These are phyloP conservation scores for Tulasnella sp. DNA, from an alignment of 768 basidiomycete genomes.

Conservation along the genomic window DNA sequence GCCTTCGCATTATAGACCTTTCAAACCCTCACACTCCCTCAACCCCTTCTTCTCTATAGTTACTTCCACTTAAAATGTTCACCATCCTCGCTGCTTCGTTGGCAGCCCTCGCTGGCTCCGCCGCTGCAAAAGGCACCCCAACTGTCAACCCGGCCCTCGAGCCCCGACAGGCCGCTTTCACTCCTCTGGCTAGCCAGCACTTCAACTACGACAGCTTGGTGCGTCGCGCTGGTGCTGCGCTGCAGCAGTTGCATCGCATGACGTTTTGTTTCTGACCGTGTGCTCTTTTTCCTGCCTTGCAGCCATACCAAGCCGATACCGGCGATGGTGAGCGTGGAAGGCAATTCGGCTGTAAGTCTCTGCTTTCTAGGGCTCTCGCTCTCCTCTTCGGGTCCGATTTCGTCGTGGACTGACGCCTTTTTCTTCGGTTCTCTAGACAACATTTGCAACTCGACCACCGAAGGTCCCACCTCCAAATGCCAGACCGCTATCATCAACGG, in stretches of 20 bases:
- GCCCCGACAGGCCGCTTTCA: conserved; percentile 3
- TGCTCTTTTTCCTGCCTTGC: background rate
- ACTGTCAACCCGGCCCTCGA: conserved; percentile 15
- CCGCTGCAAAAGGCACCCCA: background rate
- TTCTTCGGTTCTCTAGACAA: conserved; percentile 42
- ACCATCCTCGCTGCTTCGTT: conserved; percentile 8
- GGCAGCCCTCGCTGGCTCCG: conserved; percentile 18
- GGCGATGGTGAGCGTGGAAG: conserved; percentile 48
- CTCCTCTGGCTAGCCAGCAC: conserved; percentile 24
- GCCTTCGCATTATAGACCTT: background rate
- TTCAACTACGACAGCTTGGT: conserved; percentile 25
- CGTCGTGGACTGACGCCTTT: background rate
- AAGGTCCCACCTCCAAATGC: conserved; percentile 59
- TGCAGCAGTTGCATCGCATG: background rate
- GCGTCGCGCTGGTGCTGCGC: background rate
- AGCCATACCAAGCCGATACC: conserved; percentile 39
- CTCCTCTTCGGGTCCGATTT: background rate
- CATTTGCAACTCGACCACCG: conserved; percentile 64
- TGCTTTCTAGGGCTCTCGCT: background rate
- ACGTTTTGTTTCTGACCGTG: background rate
- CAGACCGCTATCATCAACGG: conserved; percentile 68
- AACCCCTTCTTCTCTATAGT: background rate
- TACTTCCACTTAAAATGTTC: conserved; percentile 7
- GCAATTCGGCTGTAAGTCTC: conserved; percentile 49
- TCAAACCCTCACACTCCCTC: background rate